Conservation (phyloP, 495 filamentous ascomycete species). For the Penicillium mononematosum region DNA sequence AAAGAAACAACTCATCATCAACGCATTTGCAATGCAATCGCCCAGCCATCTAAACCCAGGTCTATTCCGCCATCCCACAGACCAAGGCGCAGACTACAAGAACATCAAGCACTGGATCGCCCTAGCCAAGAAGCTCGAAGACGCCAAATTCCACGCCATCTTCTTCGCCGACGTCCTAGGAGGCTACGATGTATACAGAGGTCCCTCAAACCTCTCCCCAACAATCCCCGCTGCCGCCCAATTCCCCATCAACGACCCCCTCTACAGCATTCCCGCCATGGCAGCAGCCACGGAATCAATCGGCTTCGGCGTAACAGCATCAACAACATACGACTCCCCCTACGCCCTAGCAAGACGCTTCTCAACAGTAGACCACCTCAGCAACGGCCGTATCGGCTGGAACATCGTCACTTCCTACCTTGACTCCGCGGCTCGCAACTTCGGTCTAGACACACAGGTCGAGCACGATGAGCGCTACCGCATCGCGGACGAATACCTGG, state of each 20-base stretch:
- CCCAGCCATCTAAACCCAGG: constrained; percentile 52
- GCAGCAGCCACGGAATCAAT: constrained; percentile 58
- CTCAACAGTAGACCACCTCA: constrained; percentile 67
- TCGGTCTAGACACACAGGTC: constrained; percentile 56
- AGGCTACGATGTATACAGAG: constrained; percentile 67
- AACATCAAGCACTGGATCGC: constrained; percentile 46
- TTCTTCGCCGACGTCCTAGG: constrained; percentile 54
- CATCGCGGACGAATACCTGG: constrained; percentile 65
- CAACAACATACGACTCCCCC: constrained; percentile 65
- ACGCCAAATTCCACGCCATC: constrained; percentile 54
- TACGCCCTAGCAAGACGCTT: constrained; percentile 66
- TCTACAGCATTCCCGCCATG: constrained; percentile 46
- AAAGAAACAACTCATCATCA: constrained; percentile 55
- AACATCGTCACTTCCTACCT: constrained; percentile 69
- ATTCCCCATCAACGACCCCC: constrained; percentile 62
- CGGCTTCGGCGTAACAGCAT: constrained; percentile 65
- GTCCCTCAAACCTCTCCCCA: constrained; percentile 53
- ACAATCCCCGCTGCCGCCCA: constrained; percentile 61
- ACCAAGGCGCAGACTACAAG: constrained; percentile 49
- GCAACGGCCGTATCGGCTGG: constrained; percentile 61
- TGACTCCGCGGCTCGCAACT: constrained; percentile 62
- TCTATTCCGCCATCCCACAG: constrained; percentile 47
- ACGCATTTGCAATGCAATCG: constrained; percentile 56
- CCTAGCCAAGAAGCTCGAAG: constrained; percentile 48
- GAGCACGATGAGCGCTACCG: constrained; percentile 68